Conservation (phyloP, 106 monocot genomes). For the Alisma plantagoaquatica region DNA sequence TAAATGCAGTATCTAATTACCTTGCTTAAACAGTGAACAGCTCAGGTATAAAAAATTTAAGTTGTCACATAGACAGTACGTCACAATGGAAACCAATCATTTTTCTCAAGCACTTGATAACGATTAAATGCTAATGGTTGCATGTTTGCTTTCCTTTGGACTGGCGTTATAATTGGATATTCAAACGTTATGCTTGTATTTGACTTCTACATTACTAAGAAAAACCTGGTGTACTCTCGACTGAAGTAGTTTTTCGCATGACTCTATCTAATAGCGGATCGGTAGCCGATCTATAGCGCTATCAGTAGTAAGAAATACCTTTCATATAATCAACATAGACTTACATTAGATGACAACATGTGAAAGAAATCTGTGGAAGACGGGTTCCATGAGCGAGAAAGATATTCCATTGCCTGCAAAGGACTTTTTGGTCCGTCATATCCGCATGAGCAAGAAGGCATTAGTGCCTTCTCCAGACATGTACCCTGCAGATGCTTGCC, state of each 20-base stretch:
- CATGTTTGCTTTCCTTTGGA: too few species aligned
- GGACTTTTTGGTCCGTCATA: constrained; percentile 31
- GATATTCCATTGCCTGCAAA: constrained; percentile 56
- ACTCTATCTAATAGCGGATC: too few species aligned
- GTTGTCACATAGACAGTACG: too few species aligned
- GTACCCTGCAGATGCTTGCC: too few species aligned
- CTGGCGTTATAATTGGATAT: constrained; percentile 5
- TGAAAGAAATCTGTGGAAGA: constrained; percentile 59
- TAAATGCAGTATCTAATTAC: too few species aligned
- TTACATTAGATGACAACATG: constrained; percentile 52
- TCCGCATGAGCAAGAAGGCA: neutral
- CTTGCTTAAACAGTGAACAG: too few species aligned
- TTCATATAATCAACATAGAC: neutral
- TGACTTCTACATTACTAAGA: neutral
- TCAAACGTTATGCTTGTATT: constrained; percentile 20
- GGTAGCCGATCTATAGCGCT: too few species aligned
- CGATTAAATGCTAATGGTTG: too few species aligned
- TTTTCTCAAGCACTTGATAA: too few species aligned
- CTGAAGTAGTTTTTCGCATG: neutral
- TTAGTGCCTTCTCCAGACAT: neutral
- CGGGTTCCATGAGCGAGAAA: constrained; percentile 67
- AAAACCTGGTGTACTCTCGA: neutral
- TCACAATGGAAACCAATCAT: too few species aligned
- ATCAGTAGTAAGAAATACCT: neutral
- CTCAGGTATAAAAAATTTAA: too few species aligned